These are phyloP conservation scores for Cladosporium sp. DNA, from an alignment of 2,329 filamentous ascomycete genomes.

Conservation along the genomic window DNA sequence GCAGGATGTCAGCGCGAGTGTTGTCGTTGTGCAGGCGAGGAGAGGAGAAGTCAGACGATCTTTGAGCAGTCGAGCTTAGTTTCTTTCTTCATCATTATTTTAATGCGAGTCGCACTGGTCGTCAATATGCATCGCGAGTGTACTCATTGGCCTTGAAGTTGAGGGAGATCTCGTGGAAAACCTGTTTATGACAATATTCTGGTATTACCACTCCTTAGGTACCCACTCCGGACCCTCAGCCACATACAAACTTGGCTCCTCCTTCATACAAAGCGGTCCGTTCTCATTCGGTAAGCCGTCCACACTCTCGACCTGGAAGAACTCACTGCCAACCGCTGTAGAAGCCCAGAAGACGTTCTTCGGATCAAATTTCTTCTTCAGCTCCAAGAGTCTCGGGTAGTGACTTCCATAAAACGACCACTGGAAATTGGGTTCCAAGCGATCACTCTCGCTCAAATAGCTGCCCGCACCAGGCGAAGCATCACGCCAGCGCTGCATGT, in stretches of 20 bases:
- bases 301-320: conserved; percentile 18
- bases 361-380: conserved; percentile 34
- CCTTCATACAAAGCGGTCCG: conserved; percentile 16
- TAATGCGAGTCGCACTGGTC: no score
- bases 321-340: conserved; percentile 20
- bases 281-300: conserved; percentile 20
- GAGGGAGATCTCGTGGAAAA: no score
- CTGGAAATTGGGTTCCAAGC: conserved; percentile 36
- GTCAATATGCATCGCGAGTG: no score
- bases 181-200: no score
- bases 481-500: conserved; percentile 33
- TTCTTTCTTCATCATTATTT: no score
- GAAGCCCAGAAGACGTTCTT: conserved; percentile 27
- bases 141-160: no score
- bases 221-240: conserved; percentile 21
- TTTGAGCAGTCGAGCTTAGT: no score
- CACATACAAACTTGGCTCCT: conserved; percentile 12
- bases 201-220: neutral
- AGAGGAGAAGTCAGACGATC: no score
- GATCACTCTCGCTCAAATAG: conserved; percentile 52
- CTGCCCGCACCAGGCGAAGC: conserved; percentile 46
- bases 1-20: no score
- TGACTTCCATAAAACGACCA: conserved; percentile 37
- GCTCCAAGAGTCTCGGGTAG: conserved; percentile 33
- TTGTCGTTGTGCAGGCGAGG: no score